A percentile compares a stretch with the other conserved stretches of the same genome.
phyloP scores from a whole-genome alignment of 2,329 filamentous ascomycete genomes.

The Eutypa lata region DNA sequence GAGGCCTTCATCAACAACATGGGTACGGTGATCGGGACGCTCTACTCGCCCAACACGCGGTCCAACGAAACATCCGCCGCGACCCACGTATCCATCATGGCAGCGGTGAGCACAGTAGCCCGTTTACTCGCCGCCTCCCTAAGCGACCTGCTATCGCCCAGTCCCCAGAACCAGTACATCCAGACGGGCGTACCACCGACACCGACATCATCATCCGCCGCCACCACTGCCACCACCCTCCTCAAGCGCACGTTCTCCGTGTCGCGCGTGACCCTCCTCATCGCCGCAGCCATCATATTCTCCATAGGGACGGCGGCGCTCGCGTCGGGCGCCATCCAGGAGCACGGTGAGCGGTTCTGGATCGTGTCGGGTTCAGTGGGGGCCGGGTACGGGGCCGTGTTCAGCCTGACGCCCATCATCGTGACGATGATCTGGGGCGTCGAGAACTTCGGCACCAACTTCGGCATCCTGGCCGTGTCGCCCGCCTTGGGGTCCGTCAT shows the following conservation, averaged over 20 bases:
- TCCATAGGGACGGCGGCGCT: conserved; percentile 75
- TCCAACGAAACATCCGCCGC: conserved; percentile 59
- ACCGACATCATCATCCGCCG: conserved; percentile 27
- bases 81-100: conserved; percentile 91
- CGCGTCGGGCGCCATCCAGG: conserved; percentile 71
- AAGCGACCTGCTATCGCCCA: conserved; percentile 79
- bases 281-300: conserved; percentile 71
- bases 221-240: too few relatives aligned
- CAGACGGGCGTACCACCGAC: conserved; percentile 38
- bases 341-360: conserved; percentile 77
- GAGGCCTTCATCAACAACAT: conserved; percentile 98
- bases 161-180: conserved; percentile 56
- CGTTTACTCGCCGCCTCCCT: conserved; percentile 86
- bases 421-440: conserved; percentile 98
- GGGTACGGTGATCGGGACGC: conserved; percentile 85
- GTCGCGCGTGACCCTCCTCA: conserved; percentile 76
- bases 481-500: conserved; percentile 84
- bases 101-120: conserved; percentile 84
- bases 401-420: conserved; percentile 85
- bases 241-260: conserved; percentile 50
- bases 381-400: conserved; percentile 88
- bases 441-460: conserved; percentile 98
- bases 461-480: conserved; percentile 90
- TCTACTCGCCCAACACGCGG: conserved; percentile 59
- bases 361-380: conserved; percentile 81